A percentile compares a stretch with the other conserved stretches of the same genome.
Conservation (phyloP, 1,139 yeast genomes). For the Sporopachydermia cereana region DNA sequence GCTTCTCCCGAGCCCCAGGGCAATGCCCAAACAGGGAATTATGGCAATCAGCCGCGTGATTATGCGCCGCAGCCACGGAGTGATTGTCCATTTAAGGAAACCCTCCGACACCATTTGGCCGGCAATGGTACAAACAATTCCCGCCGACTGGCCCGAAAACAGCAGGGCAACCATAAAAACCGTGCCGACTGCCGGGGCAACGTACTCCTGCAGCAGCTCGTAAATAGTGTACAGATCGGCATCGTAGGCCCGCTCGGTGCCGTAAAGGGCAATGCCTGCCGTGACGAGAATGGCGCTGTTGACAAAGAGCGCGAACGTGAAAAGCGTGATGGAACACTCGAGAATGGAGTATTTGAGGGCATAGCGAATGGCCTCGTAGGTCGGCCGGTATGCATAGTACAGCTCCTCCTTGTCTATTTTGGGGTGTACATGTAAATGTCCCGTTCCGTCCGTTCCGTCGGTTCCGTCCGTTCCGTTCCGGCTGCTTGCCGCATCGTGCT, state of each 20-base stretch:
- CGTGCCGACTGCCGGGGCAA: slow-evolving; percentile 68
- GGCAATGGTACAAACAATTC: slow-evolving; percentile 77
- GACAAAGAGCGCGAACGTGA: slow-evolving; percentile 67
- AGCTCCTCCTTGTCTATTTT: slow-evolving; percentile 23
- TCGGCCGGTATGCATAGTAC: slow-evolving; percentile 45
- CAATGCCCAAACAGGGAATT: slow-evolving; percentile 55
- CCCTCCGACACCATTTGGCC: slow-evolving; percentile 85
- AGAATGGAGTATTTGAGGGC: slow-evolving; percentile 54
- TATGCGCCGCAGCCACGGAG: slow-evolving; percentile 68
- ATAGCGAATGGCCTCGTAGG: slow-evolving; percentile 50
- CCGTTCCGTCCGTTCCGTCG: slow-evolving; percentile 12
- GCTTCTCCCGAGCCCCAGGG: slow-evolving; percentile 39
- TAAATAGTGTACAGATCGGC: slow-evolving; percentile 72
- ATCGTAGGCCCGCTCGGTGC: slow-evolving; percentile 49
- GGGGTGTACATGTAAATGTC: slow-evolving; percentile 8
- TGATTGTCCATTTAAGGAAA: slow-evolving; percentile 60
- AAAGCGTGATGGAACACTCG: slow-evolving; percentile 54
- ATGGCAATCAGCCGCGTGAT: slow-evolving; percentile 62
- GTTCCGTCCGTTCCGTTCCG: too few species aligned
- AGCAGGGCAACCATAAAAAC: slow-evolving; percentile 66
- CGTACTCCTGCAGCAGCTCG: slow-evolving; percentile 38
- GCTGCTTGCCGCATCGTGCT: slow-evolving; percentile 10
- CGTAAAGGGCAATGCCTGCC: slow-evolving; percentile 62
- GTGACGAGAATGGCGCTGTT: slow-evolving; percentile 68
- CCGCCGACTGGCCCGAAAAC: slow-evolving; percentile 73